Conservation (phyloP, 129 eudicot genomes). For the Silybum marianum region DNA sequence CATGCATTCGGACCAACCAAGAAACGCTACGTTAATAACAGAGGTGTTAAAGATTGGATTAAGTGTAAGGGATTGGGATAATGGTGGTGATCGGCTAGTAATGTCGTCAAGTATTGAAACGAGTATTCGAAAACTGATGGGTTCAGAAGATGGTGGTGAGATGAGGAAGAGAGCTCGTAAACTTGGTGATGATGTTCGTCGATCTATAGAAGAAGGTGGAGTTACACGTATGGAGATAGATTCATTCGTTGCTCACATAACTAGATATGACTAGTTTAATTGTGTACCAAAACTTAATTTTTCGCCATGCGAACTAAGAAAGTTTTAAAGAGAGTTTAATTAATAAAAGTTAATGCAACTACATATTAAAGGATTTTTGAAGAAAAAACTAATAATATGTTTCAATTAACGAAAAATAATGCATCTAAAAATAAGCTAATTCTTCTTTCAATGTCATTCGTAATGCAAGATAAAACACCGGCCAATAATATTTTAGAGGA, state of each 20-base stretch:
- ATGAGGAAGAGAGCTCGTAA: slow-evolving; percentile 42
- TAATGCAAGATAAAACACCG: no score
- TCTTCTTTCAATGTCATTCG: no score
- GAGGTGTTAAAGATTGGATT: slow-evolving; percentile 41
- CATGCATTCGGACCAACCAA: slow-evolving; percentile 63
- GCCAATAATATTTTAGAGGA: no score
- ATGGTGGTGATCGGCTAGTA: slow-evolving; percentile 19
- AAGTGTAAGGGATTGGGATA: slow-evolving; percentile 33
- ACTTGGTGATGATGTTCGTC: slow-evolving; percentile 35
- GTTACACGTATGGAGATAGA: slow-evolving; percentile 39
- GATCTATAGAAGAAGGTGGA: slow-evolving; percentile 50
- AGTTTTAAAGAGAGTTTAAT: no score
- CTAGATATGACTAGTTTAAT: slow-evolving; percentile 19
- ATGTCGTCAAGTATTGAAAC: slow-evolving; percentile 24
- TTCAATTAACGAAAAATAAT: no score
- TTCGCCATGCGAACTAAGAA: no score
- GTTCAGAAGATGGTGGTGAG: slow-evolving; percentile 21
- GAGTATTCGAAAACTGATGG: slow-evolving; percentile 40
- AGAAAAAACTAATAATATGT: no score
- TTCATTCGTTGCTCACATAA: slow-evolving; percentile 48
- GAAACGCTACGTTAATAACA: slow-evolving; percentile 35
- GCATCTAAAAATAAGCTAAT: no score
- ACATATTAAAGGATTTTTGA: no score
- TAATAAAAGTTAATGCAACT: no score
- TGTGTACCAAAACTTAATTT: no score